These are phyloP conservation scores for Helichrysum umbraculigerum DNA, from an alignment of 129 eudicot species.

Conservation along the genomic window DNA sequence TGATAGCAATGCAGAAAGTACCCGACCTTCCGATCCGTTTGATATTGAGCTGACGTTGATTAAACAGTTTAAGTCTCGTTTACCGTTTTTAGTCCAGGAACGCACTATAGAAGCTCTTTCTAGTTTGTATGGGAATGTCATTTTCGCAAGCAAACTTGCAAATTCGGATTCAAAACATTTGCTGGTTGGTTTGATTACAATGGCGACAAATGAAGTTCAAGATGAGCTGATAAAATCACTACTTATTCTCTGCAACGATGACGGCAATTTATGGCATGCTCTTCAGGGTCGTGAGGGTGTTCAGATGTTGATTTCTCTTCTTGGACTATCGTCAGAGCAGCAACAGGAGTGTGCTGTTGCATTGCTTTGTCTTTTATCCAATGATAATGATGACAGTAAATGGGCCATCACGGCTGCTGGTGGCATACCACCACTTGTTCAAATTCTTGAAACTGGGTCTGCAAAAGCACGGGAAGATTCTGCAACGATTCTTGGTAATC, in stretches of 20 bases:
- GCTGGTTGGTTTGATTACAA: slow-evolving; percentile 95
- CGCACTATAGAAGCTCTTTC: slow-evolving; percentile 99
- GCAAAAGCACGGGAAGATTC: slow-evolving; percentile 96
- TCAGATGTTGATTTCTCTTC: slow-evolving; percentile 93
- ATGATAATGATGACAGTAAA: slow-evolving; percentile 94
- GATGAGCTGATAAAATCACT: slow-evolving; percentile 93
- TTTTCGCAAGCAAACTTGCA: slow-evolving; percentile 68
- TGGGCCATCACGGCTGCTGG: slow-evolving; percentile 99
- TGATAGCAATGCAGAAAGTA: slow-evolving; percentile 81
- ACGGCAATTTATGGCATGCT: slow-evolving; percentile 90
- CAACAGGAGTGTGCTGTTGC: slow-evolving; percentile 99
- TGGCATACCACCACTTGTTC: slow-evolving; percentile 99
- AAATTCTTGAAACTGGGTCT: slow-evolving; percentile 96
- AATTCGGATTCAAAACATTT: slow-evolving; percentile 88
- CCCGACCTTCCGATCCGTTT: slow-evolving; percentile 74
- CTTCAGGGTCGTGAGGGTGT: slow-evolving; percentile 99
- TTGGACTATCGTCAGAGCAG: slow-evolving; percentile 98
- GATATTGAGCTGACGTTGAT: slow-evolving; percentile 86
- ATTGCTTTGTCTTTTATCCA: slow-evolving; percentile 82
- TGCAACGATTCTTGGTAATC: slow-evolving; percentile 91
- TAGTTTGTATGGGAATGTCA: slow-evolving; percentile 81
- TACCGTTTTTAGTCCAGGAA: slow-evolving; percentile 91
- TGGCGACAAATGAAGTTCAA: slow-evolving; percentile 93
- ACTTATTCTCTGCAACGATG: slow-evolving; percentile 68
- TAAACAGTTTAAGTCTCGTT: slow-evolving; percentile 68